Percentiles rank a stretch among this genome's conserved stretches.
phyloP scores from a whole-genome alignment of 2,329 filamentous ascomycete genomes.

The Dothiorella sarmentorum region DNA sequence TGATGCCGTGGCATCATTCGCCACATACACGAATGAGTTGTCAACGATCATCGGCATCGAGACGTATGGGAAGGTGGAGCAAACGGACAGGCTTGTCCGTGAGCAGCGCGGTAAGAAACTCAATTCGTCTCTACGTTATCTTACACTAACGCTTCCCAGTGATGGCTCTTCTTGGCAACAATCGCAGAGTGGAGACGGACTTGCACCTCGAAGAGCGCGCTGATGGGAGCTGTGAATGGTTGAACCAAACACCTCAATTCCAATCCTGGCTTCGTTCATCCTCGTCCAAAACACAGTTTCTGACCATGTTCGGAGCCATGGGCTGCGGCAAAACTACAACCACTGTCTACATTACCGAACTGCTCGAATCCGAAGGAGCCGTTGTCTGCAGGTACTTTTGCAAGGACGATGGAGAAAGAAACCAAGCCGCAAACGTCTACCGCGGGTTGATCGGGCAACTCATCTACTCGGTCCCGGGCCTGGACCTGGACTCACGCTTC shows the following conservation, averaged over 20 bases:
- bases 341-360: background rate
- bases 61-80: background rate
- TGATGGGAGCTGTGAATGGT: background rate
- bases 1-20: background rate
- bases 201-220: background rate
- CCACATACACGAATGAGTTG: background rate
- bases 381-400: background rate
- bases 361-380: background rate
- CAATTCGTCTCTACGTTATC: no score
- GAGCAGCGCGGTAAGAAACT: background rate
- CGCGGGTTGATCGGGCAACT: background rate
- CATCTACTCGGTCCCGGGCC: background rate
- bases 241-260: background rate
- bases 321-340: background rate
- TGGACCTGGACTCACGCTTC: background rate
- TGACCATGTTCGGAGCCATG: constrained; percentile 3
- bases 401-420: background rate
- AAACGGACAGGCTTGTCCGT: background rate
- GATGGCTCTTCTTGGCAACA: background rate
- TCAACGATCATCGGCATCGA: no score
- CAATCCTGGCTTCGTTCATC: background rate
- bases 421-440: background rate
- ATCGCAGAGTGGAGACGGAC: background rate
- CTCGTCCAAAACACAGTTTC: background rate
- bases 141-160: background rate